Evolutionary conservation across 2,329 filamentous ascomycete species (phyloP).

Genomic region (Macrophomina pseudophaseolina): DNA sequence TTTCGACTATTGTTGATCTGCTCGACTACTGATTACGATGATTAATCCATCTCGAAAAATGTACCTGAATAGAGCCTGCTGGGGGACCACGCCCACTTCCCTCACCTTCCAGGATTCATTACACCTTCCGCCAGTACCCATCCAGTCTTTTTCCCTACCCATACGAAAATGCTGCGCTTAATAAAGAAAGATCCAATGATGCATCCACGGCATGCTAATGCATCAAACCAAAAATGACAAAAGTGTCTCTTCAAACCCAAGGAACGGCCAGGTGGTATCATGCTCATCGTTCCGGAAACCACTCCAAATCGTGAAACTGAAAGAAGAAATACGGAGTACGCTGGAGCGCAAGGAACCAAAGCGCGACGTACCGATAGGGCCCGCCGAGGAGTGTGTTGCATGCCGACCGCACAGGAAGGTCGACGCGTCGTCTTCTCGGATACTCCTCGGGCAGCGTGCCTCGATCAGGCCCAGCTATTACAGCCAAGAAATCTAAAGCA

Average conservation of each 20-base stretch:
- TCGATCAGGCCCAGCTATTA: background rate
- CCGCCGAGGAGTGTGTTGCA: no score
- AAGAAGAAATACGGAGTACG: background rate
- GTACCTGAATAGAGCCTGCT: background rate
- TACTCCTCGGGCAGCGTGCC: background rate
- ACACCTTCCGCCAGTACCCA: background rate
- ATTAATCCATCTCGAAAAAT: background rate
- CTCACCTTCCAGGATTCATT: background rate
- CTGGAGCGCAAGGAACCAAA: background rate
- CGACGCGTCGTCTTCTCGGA: background rate
- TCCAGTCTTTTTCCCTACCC: background rate
- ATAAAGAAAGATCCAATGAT: background rate
- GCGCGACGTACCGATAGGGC: no score
- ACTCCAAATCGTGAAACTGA: background rate
- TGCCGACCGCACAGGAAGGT: no score
- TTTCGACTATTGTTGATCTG: background rate
- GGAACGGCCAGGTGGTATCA: conserved; percentile 4
- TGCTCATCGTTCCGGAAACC: background rate
- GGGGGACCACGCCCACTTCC: background rate
- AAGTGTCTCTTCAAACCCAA: background rate
- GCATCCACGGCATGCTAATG: background rate
- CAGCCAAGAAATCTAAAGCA: conserved; percentile 31
- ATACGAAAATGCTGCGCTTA: background rate
- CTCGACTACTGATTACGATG: background rate
- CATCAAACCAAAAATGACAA: background rate